Evolutionary conservation across 2,329 filamentous ascomycete species (phyloP).

Genomic region (Bipolaris cookei): DNA sequence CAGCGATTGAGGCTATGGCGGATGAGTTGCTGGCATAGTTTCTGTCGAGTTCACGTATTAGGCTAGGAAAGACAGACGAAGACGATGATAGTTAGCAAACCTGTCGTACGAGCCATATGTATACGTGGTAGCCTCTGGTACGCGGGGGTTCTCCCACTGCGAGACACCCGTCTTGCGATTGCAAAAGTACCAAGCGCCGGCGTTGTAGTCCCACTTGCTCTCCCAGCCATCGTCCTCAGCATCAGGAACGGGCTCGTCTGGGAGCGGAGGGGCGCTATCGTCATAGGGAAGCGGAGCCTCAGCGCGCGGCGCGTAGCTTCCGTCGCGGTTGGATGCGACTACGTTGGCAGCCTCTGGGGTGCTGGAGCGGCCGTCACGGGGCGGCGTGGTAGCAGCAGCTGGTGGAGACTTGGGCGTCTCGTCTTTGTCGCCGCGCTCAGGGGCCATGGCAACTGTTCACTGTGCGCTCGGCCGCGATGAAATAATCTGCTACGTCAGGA

Average conservation of each 20-base stretch:
- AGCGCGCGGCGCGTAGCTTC: constrained; percentile 16
- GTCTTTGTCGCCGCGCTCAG: constrained; percentile 15
- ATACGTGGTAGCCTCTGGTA: constrained; percentile 57
- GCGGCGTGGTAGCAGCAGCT: constrained; percentile 15
- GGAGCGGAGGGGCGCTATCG: constrained; percentile 50
- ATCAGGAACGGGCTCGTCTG: constrained; percentile 56
- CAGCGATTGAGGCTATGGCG: constrained; percentile 36
- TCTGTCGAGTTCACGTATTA: constrained; percentile 41
- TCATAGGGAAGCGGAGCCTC: constrained; percentile 36
- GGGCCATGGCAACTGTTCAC: constrained; percentile 21
- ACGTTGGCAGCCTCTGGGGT: constrained; percentile 14
- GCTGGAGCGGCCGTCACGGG: constrained; percentile 14
- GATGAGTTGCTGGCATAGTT: constrained; percentile 33
- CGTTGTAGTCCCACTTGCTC: constrained; percentile 73
- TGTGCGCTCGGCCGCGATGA: constrained; percentile 25
- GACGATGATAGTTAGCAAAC: constrained; percentile 44
- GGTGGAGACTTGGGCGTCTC: constrained; percentile 20
- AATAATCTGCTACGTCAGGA: constrained; percentile 20
- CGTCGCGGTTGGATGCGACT: constrained; percentile 14
- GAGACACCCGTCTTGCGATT: constrained; percentile 76
- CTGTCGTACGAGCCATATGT: constrained; percentile 43
- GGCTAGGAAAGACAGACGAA: constrained; percentile 36
- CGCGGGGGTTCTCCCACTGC: constrained; percentile 87
- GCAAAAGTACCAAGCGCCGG: constrained; percentile 79
- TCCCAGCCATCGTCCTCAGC: constrained; percentile 75